These are phyloP conservation scores for Gossypium schwendimanii DNA, from an alignment of 441 rosid species.

Conservation along the genomic window DNA sequence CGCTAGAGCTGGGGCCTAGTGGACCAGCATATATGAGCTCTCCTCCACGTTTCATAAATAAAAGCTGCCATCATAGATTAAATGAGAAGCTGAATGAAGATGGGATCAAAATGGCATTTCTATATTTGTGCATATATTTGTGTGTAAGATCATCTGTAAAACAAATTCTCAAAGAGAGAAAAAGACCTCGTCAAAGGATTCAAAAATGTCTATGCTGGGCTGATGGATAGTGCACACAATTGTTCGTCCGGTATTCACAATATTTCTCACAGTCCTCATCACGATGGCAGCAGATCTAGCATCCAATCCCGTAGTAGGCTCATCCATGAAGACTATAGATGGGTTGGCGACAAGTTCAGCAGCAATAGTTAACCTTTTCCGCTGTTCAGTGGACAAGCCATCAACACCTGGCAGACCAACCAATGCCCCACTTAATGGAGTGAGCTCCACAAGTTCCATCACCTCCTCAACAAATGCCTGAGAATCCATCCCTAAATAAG, in stretches of 20 bases:
- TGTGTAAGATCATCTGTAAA: neutral
- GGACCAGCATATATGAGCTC: constrained; percentile 96
- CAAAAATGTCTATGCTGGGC: constrained; percentile 94
- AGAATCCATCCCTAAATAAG: constrained; percentile 18
- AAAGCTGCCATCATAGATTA: constrained; percentile 47
- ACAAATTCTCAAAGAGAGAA: constrained; percentile 9
- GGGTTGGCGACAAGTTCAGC: constrained; percentile 95
- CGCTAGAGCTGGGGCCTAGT: constrained; percentile 71
- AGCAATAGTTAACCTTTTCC: constrained; percentile 87
- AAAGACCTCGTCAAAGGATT: constrained; percentile 88
- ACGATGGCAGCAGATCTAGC: constrained; percentile 98
- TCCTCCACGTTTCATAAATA: constrained; percentile 98
- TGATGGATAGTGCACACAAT: constrained; percentile 98
- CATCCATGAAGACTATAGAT: constrained; percentile 94
- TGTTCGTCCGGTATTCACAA: constrained; percentile 90
- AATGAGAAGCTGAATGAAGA: neutral
- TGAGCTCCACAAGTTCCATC: constrained; percentile 94
- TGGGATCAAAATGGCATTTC: neutral
- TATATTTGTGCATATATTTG: neutral
- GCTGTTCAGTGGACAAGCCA: constrained; percentile 92
- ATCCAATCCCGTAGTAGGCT: constrained; percentile 94
- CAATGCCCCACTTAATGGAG: constrained; percentile 73
- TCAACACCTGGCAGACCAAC: constrained; percentile 92
- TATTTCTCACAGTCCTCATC: constrained; percentile 97
- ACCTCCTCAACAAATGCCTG: constrained; percentile 97